Percentiles rank a stretch among this genome's conserved stretches.
These are phyloP conservation scores for Corchorus capsularis DNA, from an alignment of 345 rosid genomes.

Conservation along the genomic window DNA sequence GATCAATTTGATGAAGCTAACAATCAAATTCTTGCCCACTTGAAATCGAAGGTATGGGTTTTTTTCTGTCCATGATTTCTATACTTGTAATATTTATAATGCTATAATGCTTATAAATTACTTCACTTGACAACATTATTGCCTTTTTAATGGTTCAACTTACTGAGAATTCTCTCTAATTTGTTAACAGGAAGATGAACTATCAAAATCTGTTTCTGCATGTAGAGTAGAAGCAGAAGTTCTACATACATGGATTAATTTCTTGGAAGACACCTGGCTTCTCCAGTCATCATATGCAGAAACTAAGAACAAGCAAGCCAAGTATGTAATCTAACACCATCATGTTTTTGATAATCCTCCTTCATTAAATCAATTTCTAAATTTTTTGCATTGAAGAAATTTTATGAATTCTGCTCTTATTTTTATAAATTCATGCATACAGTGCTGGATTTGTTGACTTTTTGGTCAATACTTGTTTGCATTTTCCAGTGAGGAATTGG, in stretches of 20 bases:
- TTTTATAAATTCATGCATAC: not conserved
- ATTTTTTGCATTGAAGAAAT: not conserved
- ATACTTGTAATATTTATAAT: not conserved
- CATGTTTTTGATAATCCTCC: not conserved
- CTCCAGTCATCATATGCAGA: constrained; percentile 67
- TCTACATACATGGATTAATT: constrained; percentile 85
- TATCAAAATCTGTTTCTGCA: constrained; percentile 73
- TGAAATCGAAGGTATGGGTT: constrained; percentile 68
- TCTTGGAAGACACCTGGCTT: constrained; percentile 92
- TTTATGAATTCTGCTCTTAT: not conserved
- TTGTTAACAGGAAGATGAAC: constrained; percentile 76
- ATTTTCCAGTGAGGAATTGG: constrained; percentile 72
- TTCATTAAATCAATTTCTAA: not conserved
- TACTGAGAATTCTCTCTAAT: constrained; percentile 14
- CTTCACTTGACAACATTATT: constrained; percentile 35
- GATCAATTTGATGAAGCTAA: constrained; percentile 96
- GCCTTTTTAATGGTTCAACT: constrained; percentile 6
- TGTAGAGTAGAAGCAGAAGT: constrained; percentile 68
- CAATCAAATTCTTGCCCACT: constrained; percentile 78
- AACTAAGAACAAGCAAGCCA: constrained; percentile 69
- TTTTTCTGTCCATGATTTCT: constrained; percentile 6
- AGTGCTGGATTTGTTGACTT: constrained; percentile 3
- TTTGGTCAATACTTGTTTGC: constrained; percentile 27
- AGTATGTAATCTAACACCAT: constrained; percentile 47
- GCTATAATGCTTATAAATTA: constrained; percentile 11